phyloP scores from a whole-genome alignment of 2,329 filamentous ascomycete genomes.

The Xylariaceae sp. region DNA sequence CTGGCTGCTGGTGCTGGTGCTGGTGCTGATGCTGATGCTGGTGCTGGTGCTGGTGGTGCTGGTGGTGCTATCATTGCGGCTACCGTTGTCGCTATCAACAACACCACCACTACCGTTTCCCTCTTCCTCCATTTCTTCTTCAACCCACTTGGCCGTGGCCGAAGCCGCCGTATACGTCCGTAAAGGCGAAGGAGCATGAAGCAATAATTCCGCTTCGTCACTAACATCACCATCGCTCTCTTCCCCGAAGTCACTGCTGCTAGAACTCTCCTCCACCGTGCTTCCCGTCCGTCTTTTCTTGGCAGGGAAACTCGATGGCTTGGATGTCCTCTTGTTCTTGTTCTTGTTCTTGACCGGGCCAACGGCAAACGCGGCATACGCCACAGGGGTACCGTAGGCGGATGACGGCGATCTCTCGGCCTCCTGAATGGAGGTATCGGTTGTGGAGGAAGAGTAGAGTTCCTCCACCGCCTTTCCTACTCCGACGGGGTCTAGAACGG shows the following conservation, averaged over 20 bases:
- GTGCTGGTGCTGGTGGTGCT: background rate
- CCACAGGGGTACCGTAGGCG: no score
- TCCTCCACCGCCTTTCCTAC: no score
- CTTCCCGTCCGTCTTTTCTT: background rate
- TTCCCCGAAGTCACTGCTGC: slow-evolving; percentile 4
- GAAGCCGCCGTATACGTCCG: background rate
- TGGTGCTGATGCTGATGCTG: background rate
- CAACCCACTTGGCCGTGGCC: background rate
- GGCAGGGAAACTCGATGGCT: background rate
- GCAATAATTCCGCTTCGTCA: background rate
- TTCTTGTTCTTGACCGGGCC: background rate
- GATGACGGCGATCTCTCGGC: background rate
- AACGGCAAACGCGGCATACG: no score
- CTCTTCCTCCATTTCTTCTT: background rate
- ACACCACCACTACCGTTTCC: background rate
- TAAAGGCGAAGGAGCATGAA: background rate
- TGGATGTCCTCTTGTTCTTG: background rate
- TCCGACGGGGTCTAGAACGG: no score
- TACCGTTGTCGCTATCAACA: background rate
- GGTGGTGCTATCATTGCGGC: no score
- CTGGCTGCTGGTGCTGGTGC: no score
- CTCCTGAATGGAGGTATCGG: background rate
- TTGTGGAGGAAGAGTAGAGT: background rate
- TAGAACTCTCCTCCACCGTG: background rate
- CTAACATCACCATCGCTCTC: background rate